Percentiles rank a stretch among this genome's conserved stretches.
These are phyloP conservation scores for Magnusiomyces ingens DNA, from an alignment of 1,139 yeast genomes.

Conservation along the genomic window DNA sequence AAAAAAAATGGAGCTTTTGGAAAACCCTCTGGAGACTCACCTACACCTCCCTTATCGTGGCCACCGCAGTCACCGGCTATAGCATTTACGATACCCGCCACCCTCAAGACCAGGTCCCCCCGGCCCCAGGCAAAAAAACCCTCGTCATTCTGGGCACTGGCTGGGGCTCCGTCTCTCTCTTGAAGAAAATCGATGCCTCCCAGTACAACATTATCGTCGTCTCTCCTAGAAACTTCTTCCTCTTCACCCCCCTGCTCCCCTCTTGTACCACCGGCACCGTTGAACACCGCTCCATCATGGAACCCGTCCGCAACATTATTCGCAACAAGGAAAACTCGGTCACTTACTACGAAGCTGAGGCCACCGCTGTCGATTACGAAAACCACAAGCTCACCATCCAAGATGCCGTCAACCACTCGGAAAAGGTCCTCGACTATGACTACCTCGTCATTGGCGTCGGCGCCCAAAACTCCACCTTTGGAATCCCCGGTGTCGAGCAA, in stretches of 20 bases:
- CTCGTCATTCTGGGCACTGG: slow-evolving; percentile 88
- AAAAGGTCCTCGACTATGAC: slow-evolving; percentile 46
- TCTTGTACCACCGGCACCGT: slow-evolving; percentile 92
- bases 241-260: slow-evolving; percentile 90
- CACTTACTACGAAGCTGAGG: slow-evolving; percentile 85
- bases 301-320: slow-evolving; percentile 72
- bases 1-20: slow-evolving; percentile 24
- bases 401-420: slow-evolving; percentile 33
- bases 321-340: slow-evolving; percentile 74
- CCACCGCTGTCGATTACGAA: slow-evolving; percentile 70
- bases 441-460: slow-evolving; percentile 87
- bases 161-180: slow-evolving; percentile 57
- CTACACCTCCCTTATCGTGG: slow-evolving; percentile 28
- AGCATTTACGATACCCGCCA: slow-evolving; percentile 33
- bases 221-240: slow-evolving; percentile 90
- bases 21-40: slow-evolving; percentile 31
- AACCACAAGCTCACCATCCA: slow-evolving; percentile 53
- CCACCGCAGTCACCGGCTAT: slow-evolving; percentile 30
- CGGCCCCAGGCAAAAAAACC: slow-evolving; percentile 66
- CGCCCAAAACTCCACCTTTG: slow-evolving; percentile 86
- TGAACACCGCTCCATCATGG: slow-evolving; percentile 83
- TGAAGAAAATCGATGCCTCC: slow-evolving; percentile 80
- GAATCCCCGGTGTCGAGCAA: slow-evolving; percentile 89
- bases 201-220: slow-evolving; percentile 82
- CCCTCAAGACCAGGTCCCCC: slow-evolving; percentile 34